Percentiles rank a stretch among this genome's conserved stretches.
Evolutionary conservation across 164 flowering plant species (phyloP).

Genomic region (Protea cynaroides): DNA sequence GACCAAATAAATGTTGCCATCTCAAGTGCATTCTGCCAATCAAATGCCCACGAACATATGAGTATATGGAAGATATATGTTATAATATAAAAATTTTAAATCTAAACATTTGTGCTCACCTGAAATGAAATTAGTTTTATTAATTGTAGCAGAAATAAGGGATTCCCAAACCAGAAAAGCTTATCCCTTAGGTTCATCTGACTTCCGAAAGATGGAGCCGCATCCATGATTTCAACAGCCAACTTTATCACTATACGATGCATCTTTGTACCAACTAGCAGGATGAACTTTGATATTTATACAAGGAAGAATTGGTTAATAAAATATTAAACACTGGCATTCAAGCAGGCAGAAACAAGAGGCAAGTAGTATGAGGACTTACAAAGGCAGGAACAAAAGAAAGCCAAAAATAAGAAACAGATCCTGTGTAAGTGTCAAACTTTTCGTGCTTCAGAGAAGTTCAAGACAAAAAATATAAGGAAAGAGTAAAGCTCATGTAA

Average conservation of each 20-base stretch:
- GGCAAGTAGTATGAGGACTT: constrained; percentile 21
- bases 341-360: constrained; percentile 3
- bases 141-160: constrained; percentile 51
- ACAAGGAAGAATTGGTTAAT: constrained; percentile 6
- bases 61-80: neutral
- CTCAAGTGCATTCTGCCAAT: constrained; percentile 85
- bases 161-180: constrained; percentile 89
- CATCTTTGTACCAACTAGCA: constrained; percentile 72
- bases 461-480: neutral
- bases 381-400: constrained; percentile 79
- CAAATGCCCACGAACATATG: constrained; percentile 7
- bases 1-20: constrained; percentile 92
- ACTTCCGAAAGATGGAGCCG: constrained; percentile 22
- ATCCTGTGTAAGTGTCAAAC: constrained; percentile 39
- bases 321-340: neutral
- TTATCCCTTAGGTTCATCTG: constrained; percentile 72
- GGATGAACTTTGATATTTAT: constrained; percentile 44
- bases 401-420: constrained; percentile 74
- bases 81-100: constrained; percentile 3
- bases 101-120: constrained; percentile 24
- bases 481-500: neutral
- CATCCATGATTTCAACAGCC: constrained; percentile 64
- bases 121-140: constrained; percentile 79
- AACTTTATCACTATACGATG: constrained; percentile 74
- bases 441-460: constrained; percentile 10